Evolutionary conservation across 2,329 filamentous ascomycete species (phyloP), one percentile per base, ranked within the genome.

Genomic region (Onygenales sp.): DNA sequence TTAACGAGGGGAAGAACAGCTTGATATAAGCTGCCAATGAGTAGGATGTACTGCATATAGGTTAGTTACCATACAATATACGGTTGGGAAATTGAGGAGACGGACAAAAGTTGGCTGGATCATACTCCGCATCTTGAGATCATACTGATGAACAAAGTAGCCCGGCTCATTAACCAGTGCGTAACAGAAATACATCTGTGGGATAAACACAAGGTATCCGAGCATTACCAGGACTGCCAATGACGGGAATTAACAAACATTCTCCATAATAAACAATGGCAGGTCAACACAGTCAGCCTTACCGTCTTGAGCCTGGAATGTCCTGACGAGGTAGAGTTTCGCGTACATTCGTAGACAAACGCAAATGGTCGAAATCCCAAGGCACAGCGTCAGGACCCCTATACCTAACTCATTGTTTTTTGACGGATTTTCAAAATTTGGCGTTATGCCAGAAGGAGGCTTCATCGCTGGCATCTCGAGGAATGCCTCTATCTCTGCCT

Each of bases 1-100:
- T 75, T 75, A 50, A 74, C 55, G 5, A 72, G 61, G 0, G 69
- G 67, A 1, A 75, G 64, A 14, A 65, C 63, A 36, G 66, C 62
- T 0, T 64, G 67, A 55, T 74, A 74, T 53, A 59, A 66, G 56
- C 60, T 58, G 48, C 70, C 67, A 53, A 62, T 65, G 33, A 71
- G 49, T 36, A 69, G 62, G 39, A 72, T 62, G 17, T 63, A 59
- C 61, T 69, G 45, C 10, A 21, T 37, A 33, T 10, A 36, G 21
- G 21, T 48, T 13, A 48, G 45, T 48, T 36, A 8, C 27, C 45
- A 32, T 48, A 27, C 11, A 33, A 32, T 10, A 10, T n/a, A 48
- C 5, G 11, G 11, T 9, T 10, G 9, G 21, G 13, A 39, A 4
- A n/a, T 10, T 27, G 32, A 8, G 11, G 32, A 4, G 11, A 17